Conservation (phyloP, 139 green algal species). For the Astrephomene gubernaculifera region DNA sequence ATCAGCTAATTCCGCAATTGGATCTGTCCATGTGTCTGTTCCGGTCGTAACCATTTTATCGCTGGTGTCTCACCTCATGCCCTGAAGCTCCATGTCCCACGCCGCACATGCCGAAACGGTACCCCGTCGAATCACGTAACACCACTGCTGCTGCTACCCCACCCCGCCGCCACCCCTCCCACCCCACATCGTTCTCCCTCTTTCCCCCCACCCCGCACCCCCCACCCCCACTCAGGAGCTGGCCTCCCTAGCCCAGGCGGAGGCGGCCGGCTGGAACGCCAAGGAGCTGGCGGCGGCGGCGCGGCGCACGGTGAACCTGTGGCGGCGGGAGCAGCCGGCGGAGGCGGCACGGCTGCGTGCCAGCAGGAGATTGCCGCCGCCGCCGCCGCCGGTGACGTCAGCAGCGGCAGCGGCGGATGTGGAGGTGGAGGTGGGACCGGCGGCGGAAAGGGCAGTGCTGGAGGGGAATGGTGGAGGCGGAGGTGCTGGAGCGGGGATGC, state of each 20-base stretch:
- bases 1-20: too few relatives aligned
- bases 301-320: neutral
- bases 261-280: slow-evolving; percentile 8
- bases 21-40: too few relatives aligned
- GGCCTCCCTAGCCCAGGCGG: neutral
- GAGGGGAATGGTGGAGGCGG: neutral
- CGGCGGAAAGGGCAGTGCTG: neutral
- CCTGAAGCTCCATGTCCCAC: too few relatives aligned
- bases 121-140: too few relatives aligned
- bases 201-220: neutral
- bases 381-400: neutral
- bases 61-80: too few relatives aligned
- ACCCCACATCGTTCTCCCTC: neutral
- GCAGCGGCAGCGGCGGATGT: neutral
- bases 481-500: neutral
- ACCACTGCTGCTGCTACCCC: neutral
- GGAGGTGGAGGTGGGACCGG: neutral
- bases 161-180: too few relatives aligned
- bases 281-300: slow-evolving; percentile 23
- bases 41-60: too few relatives aligned
- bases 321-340: slow-evolving; percentile 4
- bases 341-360: neutral
- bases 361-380: neutral
- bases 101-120: too few relatives aligned
- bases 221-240: neutral